A percentile compares a stretch with the other conserved stretches of the same genome.
Conservation (phyloP, 1,284 basidiomycete species). For the Stygiomarasmius scandens region DNA sequence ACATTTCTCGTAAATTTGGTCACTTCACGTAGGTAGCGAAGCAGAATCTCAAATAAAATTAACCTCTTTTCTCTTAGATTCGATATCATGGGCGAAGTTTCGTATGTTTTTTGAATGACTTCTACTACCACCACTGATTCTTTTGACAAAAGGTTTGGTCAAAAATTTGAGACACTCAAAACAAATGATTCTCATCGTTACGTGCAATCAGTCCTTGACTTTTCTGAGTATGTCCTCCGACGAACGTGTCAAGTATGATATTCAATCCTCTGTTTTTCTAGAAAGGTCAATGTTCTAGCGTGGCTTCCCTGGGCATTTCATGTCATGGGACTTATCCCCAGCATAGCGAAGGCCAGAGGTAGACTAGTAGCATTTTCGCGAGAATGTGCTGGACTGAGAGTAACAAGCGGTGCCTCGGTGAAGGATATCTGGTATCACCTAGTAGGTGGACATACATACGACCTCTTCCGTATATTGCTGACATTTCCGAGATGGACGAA, state of each 20-base stretch:
- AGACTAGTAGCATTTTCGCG: conserved; percentile 33
- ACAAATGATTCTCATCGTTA: no score
- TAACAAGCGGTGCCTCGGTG: conserved; percentile 33
- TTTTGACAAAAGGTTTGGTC: conserved; percentile 1
- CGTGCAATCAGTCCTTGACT: no score
- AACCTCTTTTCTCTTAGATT: no score
- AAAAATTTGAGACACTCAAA: neutral
- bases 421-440: conserved; percentile 52
- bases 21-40: neutral
- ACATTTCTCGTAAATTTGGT: neutral
- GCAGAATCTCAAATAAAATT: no score
- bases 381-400: conserved; percentile 37
- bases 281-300: no score
- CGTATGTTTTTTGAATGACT: neutral
- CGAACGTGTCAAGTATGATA: no score
- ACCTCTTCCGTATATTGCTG: neutral
- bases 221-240: no score
- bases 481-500: conserved; percentile 43
- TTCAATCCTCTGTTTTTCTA: no score
- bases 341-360: conserved; percentile 20
- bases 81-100: conserved; percentile 1
- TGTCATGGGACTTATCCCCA: neutral
- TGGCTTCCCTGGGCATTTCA: no score
- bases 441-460: conserved; percentile 22
- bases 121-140: no score